phyloP scores from a whole-genome alignment of 805 yeast genomes.

The Lachancea nothofagi region DNA sequence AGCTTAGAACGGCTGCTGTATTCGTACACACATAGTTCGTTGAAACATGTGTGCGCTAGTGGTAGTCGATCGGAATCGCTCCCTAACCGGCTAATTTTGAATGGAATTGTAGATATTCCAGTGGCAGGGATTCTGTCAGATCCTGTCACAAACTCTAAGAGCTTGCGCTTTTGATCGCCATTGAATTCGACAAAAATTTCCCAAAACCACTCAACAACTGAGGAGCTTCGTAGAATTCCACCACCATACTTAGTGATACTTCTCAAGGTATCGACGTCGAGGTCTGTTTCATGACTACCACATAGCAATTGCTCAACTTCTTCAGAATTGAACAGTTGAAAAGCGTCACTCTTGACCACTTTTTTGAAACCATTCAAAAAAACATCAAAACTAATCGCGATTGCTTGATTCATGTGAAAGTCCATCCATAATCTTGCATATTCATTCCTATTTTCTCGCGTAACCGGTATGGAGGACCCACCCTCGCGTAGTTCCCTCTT shows the following conservation, averaged over 20 bases:
- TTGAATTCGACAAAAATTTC: slow-evolving; percentile 50
- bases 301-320: slow-evolving; percentile 76
- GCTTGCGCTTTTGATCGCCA: slow-evolving; percentile 48
- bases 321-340: slow-evolving; percentile 72
- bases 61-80: slow-evolving; percentile 50
- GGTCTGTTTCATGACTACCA: slow-evolving; percentile 57
- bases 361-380: slow-evolving; percentile 67
- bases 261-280: slow-evolving; percentile 59
- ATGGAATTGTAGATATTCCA: slow-evolving; percentile 70
- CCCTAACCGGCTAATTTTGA: slow-evolving; percentile 59
- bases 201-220: slow-evolving; percentile 81
- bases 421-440: slow-evolving; percentile 61
- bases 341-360: slow-evolving; percentile 68
- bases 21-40: slow-evolving; percentile 73
- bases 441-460: slow-evolving; percentile 47
- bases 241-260: slow-evolving; percentile 72
- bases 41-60: slow-evolving; percentile 90
- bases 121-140: slow-evolving; percentile 91
- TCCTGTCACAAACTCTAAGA: slow-evolving; percentile 79
- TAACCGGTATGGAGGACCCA: slow-evolving; percentile 56
- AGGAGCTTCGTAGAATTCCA: slow-evolving; percentile 41
- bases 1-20: slow-evolving; percentile 55
- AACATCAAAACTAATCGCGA: slow-evolving; percentile 47
- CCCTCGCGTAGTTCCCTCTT: slow-evolving; percentile 43
- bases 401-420: slow-evolving; percentile 53